Percentiles rank a stretch among this genome's conserved stretches.
phyloP scores from a whole-genome alignment of 192 early-diverging fungal genomes.

The Radiomyces spectabilis region DNA sequence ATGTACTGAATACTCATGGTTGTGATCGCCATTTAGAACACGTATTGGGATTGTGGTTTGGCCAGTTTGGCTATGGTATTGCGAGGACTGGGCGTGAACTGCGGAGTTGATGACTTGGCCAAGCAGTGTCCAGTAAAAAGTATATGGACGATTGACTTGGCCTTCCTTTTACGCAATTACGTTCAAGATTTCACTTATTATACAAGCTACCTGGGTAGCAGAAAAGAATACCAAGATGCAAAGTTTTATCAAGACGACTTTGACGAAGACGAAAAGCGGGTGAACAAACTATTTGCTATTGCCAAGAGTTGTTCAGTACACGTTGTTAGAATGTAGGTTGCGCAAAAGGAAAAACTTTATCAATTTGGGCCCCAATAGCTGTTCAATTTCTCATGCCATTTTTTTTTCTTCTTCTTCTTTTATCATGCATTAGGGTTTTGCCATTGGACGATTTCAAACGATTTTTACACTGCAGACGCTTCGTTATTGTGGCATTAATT shows the following conservation, averaged over 20 bases:
- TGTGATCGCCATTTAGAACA: constrained; percentile 13
- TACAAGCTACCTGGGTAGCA: constrained; percentile 78
- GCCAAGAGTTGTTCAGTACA: constrained; percentile 63
- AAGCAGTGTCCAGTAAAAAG: constrained; percentile 52
- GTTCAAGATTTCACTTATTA: constrained; percentile 88
- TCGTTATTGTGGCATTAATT: constrained; percentile 73
- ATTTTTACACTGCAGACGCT: constrained; percentile 68
- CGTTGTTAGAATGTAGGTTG: constrained; percentile 59
- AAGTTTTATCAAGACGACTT: constrained; percentile 67
- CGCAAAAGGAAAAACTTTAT: neutral
- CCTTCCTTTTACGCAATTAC: constrained; percentile 64
- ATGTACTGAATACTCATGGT: neutral
- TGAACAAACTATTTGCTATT: constrained; percentile 69
- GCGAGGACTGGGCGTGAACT: constrained; percentile 48
- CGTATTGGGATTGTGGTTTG: constrained; percentile 85
- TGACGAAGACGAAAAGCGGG: constrained; percentile 62
- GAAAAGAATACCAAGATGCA: constrained; percentile 59
- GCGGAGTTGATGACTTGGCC: constrained; percentile 46
- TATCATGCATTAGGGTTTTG: constrained; percentile 35
- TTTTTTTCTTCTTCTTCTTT: constrained; percentile 1
- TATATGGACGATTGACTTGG: constrained; percentile 89
- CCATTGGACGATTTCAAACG: constrained; percentile 78
- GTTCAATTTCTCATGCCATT: neutral
- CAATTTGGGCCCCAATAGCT: neutral
- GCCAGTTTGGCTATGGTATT: constrained; percentile 80